Conservation (phyloP, 176 grass and related monocot species). For the Triticum monococcum region DNA sequence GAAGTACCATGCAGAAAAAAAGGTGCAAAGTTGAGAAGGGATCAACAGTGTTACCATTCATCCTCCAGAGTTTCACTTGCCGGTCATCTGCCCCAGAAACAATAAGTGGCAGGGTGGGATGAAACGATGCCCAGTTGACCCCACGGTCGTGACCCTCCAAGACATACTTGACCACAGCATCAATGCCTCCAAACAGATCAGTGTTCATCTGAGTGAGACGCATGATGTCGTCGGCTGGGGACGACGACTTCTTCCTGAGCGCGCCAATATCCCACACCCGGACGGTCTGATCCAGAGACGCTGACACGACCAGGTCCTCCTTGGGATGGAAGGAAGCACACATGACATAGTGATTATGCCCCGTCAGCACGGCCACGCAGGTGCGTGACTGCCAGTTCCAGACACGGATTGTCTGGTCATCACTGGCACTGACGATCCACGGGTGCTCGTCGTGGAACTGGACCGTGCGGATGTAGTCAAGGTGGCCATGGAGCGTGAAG, state of each 20-base stretch:
- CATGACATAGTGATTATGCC: slow-evolving; percentile 97
- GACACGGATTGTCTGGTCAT: slow-evolving; percentile 88
- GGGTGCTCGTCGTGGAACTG: slow-evolving; percentile 85
- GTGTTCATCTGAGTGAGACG: slow-evolving; percentile 89
- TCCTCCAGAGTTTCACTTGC: slow-evolving; percentile 90
- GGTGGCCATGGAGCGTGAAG: slow-evolving; percentile 85
- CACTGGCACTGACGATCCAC: slow-evolving; percentile 86
- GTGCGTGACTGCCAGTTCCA: slow-evolving; percentile 96
- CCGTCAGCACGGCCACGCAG: slow-evolving; percentile 77
- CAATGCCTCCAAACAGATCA: slow-evolving; percentile 83
- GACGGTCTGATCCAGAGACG: slow-evolving; percentile 84
- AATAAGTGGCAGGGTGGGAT: slow-evolving; percentile 77
- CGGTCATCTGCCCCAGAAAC: slow-evolving; percentile 90
- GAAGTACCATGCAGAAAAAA: neutral
- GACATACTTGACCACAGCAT: slow-evolving; percentile 87
- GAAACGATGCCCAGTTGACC: slow-evolving; percentile 91
- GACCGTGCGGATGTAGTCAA: slow-evolving; percentile 90
- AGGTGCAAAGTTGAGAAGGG: neutral
- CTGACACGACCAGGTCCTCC: slow-evolving; percentile 86
- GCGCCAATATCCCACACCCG: slow-evolving; percentile 88
- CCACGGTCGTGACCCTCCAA: slow-evolving; percentile 92
- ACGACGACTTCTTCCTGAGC: slow-evolving; percentile 67
- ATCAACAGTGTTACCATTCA: slow-evolving; percentile 66
- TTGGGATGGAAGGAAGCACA: slow-evolving; percentile 91
- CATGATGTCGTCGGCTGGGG: slow-evolving; percentile 77